Conservation (phyloP, 352 stramenopile species). For the Phytopythium litorale region DNA sequence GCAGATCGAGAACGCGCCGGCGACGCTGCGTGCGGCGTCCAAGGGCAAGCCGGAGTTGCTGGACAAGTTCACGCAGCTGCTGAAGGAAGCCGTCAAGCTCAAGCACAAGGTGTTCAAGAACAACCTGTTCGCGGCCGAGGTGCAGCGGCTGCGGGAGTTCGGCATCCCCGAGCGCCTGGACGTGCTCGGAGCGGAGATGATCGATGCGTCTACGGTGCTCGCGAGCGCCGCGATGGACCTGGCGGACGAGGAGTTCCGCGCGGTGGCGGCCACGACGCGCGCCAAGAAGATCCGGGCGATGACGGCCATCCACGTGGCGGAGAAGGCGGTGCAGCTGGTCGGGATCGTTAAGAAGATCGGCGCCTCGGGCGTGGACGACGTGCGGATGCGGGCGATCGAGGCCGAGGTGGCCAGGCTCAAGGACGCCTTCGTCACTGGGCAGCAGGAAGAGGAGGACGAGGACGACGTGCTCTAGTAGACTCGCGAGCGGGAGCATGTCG, state of each 20-base stretch:
- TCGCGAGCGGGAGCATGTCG: no score
- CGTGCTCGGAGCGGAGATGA: slow-evolving; percentile 54
- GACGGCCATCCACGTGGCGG: slow-evolving; percentile 60
- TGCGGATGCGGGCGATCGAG: slow-evolving; percentile 44
- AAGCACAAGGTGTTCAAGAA: slow-evolving; percentile 90
- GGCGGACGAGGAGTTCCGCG: slow-evolving; percentile 73
- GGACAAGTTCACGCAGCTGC: slow-evolving; percentile 78
- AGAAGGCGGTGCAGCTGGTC: slow-evolving; percentile 74
- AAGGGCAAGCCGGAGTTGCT: slow-evolving; percentile 85
- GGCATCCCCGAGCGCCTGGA: slow-evolving; percentile 77
- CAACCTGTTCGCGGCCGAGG: slow-evolving; percentile 46
- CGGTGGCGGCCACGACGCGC: slow-evolving; percentile 56
- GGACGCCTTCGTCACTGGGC: slow-evolving; percentile 48
- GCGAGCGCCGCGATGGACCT: slow-evolving; percentile 68
- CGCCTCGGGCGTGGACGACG: slow-evolving; percentile 46
- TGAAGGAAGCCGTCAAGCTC: slow-evolving; percentile 86
- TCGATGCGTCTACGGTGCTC: slow-evolving; percentile 52
- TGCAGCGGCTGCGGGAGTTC: slow-evolving; percentile 46
- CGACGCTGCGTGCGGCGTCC: slow-evolving; percentile 45
- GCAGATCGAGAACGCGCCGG: slow-evolving; percentile 71
- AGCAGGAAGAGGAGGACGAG: slow-evolving; percentile 81
- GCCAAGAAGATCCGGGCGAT: slow-evolving; percentile 80
- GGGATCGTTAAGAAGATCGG: slow-evolving; percentile 85
- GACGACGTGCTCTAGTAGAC: slow-evolving; percentile 74
- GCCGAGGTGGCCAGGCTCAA: slow-evolving; percentile 38